Evolutionary conservation across 2,329 filamentous ascomycete species (phyloP).

Genomic region (Fusarium sororula): DNA sequence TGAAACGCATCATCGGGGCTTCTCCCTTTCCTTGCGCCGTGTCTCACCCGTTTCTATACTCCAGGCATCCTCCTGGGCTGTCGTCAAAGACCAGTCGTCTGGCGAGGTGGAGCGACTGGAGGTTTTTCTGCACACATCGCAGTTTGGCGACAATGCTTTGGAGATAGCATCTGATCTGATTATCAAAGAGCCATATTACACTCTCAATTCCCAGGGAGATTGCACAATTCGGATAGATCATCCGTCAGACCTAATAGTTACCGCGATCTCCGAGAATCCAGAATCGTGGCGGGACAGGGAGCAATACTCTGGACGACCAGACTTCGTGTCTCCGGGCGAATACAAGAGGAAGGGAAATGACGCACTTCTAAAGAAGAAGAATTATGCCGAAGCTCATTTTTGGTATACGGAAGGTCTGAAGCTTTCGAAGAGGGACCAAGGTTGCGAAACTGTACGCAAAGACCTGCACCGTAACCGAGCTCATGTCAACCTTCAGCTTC

Average conservation of each 20-base stretch:
- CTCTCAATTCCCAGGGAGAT: slow-evolving; percentile 51
- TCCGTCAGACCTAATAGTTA: slow-evolving; percentile 44
- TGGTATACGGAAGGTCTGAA: slow-evolving; percentile 43
- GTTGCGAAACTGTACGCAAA: slow-evolving; percentile 28
- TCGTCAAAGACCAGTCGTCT: slow-evolving; percentile 41
- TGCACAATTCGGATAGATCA: slow-evolving; percentile 52
- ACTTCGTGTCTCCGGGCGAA: neutral
- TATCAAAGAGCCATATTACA: slow-evolving; percentile 62
- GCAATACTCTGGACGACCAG: accelerated
- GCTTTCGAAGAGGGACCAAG: neutral
- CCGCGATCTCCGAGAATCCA: slow-evolving; percentile 3
- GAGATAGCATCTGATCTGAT: slow-evolving; percentile 48
- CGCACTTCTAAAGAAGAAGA: slow-evolving; percentile 34
- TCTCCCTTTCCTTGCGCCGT: slow-evolving; percentile 39
- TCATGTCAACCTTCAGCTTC: slow-evolving; percentile 45
- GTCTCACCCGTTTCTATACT: slow-evolving; percentile 40
- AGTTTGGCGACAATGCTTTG: slow-evolving; percentile 44
- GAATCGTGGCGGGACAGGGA: slow-evolving; percentile 30
- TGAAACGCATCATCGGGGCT: slow-evolving; percentile 46
- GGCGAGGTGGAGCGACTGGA: slow-evolving; percentile 44
- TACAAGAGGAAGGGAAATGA: slow-evolving; percentile 45
- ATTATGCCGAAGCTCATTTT: slow-evolving; percentile 31
- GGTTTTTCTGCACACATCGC: slow-evolving; percentile 48
- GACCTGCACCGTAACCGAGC: slow-evolving; percentile 48
- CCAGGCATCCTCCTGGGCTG: slow-evolving; percentile 42